phyloP scores from a whole-genome alignment of 2,329 filamentous ascomycete species.

The Ophiostoma himal-ulmi region DNA sequence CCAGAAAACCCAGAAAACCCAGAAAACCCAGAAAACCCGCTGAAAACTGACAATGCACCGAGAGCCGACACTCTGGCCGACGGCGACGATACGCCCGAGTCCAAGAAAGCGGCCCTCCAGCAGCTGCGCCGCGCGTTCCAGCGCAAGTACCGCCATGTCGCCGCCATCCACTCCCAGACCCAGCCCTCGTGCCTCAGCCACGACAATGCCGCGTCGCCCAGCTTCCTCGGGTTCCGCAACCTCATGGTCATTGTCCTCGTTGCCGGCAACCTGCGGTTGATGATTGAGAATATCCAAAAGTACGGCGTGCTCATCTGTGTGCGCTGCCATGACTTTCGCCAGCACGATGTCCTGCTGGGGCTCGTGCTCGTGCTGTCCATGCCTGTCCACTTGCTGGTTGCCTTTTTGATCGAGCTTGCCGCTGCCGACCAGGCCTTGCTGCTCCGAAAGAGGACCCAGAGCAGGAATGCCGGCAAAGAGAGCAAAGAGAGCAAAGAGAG shows the following conservation, averaged over 20 bases:
- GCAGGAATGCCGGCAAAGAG: not conserved
- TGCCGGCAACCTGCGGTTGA: slow-evolving; percentile 84
- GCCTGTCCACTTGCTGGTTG: slow-evolving; percentile 83
- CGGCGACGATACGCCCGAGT: not conserved
- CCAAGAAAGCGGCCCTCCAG: slow-evolving; percentile 15
- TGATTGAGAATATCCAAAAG: slow-evolving; percentile 98
- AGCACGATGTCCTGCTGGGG: slow-evolving; percentile 69
- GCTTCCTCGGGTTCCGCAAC: slow-evolving; percentile 90
- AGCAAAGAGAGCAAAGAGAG: not conserved
- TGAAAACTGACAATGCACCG: not conserved
- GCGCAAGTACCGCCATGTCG: slow-evolving; percentile 84
- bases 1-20: too few relatives aligned
- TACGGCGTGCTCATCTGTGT: slow-evolving; percentile 94
- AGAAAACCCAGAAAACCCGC: too few relatives aligned
- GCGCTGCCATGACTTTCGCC: slow-evolving; percentile 79
- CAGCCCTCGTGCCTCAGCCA: slow-evolving; percentile 79
- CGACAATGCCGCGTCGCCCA: slow-evolving; percentile 67
- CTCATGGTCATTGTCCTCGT: slow-evolving; percentile 92
- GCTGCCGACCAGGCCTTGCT: slow-evolving; percentile 74
- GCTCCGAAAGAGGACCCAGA: slow-evolving; percentile 49
- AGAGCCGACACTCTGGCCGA: not conserved
- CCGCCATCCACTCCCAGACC: slow-evolving; percentile 69
- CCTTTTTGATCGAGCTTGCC: slow-evolving; percentile 80
- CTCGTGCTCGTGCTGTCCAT: slow-evolving; percentile 77
- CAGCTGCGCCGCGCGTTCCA: slow-evolving; percentile 38